Evolutionary conservation across 352 stramenopile genomes (phyloP).

Genomic region (Porosira glacialis): DNA sequence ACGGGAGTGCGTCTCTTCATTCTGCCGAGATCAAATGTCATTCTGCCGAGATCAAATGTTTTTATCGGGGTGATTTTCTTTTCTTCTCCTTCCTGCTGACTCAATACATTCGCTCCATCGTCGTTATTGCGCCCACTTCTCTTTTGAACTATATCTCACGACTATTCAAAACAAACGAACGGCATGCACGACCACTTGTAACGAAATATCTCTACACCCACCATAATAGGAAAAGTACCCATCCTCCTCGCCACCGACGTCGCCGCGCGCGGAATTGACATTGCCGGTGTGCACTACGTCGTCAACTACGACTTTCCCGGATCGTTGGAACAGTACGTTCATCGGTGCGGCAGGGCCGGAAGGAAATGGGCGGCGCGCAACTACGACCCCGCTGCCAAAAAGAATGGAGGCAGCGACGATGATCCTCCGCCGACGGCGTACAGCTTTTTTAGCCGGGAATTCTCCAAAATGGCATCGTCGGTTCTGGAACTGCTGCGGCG

Average conservation of each 20-base stretch:
- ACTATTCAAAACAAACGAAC: no score
- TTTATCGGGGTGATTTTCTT: no score
- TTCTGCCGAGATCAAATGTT: no score
- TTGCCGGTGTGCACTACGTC: slow-evolving; percentile 94
- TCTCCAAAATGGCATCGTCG: slow-evolving; percentile 59
- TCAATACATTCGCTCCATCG: no score
- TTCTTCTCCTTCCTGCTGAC: no score
- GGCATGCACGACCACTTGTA: no score
- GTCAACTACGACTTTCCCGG: slow-evolving; percentile 97
- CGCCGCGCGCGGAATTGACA: slow-evolving; percentile 94
- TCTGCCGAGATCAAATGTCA: no score
- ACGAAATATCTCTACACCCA: no score
- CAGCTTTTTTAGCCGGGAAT: slow-evolving; percentile 69
- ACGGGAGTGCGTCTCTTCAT: no score
- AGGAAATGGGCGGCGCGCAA: not conserved
- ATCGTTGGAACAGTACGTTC: slow-evolving; percentile 96
- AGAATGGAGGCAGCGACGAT: no score
- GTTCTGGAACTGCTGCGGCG: slow-evolving; percentile 54
- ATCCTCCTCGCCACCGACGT: slow-evolving; percentile 97
- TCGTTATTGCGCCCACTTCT: no score
- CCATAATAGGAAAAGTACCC: slow-evolving; percentile 86
- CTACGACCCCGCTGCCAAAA: not conserved
- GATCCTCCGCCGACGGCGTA: not conserved
- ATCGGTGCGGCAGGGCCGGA: slow-evolving; percentile 92
- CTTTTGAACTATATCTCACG: no score